These are phyloP conservation scores for Cicer pinnatifidum DNA, from an alignment of 306 rosid species.

Conservation along the genomic window DNA sequence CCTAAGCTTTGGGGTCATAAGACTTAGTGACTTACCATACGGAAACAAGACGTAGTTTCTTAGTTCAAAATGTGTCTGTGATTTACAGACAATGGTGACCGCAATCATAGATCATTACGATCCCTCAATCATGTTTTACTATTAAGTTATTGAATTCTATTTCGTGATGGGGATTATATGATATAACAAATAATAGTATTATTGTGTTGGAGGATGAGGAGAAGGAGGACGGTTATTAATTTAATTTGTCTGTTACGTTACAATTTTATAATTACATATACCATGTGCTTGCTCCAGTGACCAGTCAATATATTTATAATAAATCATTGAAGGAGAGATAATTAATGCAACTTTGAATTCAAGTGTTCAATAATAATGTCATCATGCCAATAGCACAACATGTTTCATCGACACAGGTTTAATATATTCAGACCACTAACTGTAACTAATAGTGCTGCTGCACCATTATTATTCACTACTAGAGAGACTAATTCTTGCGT, in stretches of 20 bases:
- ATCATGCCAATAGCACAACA: constrained; percentile 24
- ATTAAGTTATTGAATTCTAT: constrained; percentile 36
- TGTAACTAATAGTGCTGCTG: constrained; percentile 2
- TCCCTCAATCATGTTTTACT: constrained; percentile 57
- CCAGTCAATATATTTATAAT: constrained; percentile 42
- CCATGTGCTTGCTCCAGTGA: constrained; percentile 77
- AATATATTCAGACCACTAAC: too few relatives aligned
- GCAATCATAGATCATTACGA: constrained; percentile 63
- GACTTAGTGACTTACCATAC: constrained; percentile 40
- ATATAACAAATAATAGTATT: constrained; percentile 29
- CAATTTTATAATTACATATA: constrained; percentile 42
- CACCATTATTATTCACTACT: not conserved
- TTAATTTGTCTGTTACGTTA: constrained; percentile 52
- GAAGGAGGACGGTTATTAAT: constrained; percentile 24
- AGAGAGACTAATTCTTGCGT: too few relatives aligned
- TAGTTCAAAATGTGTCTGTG: constrained; percentile 57
- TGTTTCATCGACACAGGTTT: constrained; percentile 35
- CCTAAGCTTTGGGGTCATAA: constrained; percentile 50
- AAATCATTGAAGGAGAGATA: not conserved
- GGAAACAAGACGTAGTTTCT: constrained; percentile 56
- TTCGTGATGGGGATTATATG: constrained; percentile 39
- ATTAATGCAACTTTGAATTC: not conserved
- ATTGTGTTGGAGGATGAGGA: not conserved
- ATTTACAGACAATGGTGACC: constrained; percentile 57
- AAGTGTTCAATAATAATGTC: constrained; percentile 33